Base-by-base conservation (phyloP, 495 filamentous ascomycete genomes). In the Hyaloscypha finlandica region DNA sequence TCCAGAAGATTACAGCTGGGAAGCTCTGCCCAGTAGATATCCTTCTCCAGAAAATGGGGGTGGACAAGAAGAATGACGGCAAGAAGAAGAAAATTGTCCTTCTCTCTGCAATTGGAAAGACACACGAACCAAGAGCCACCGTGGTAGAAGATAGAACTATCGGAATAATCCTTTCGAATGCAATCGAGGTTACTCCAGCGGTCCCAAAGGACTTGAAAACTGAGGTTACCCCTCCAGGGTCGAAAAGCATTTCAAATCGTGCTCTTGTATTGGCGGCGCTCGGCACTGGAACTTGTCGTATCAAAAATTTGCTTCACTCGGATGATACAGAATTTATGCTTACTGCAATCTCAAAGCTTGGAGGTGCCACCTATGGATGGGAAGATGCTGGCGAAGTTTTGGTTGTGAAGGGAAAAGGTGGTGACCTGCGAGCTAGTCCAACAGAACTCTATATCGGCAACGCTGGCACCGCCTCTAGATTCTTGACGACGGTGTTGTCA, bases 31-130 rank as follows among this genome's bases (percentile, higher is more conserved):
- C 93, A n/a, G 92, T 97, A 12, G 92, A 98, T 68, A 86, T 90
- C 54, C 76, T 98, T 65, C 81, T 99, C 55, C 84, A 88, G 65
- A 94, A 96, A 75, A 99, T 99, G 95, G 93, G 88, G 3, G 88
- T 98, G 48, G 95, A 99, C 80, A 99, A 99, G 86, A 99, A 99
- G 85, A 99, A 99, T 63, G 90, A 97, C 37, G 95, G 95, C 2
- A 86, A 85, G 39, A 94, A 96, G 77, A 99, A 98, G 83, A 97
- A 96, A 79, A 89, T 99, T 63, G 95, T 97, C n/a, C 85, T 99
- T 8, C 86, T 99, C 25, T 92, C 93, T 0, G 90, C 90, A 12
- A 96, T 99, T 78, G 95, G 95, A 62, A 86, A 87, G 70, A 93
- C 93, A 12, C 78, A 93, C 69, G 95, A 98, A 77, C 90, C 84